Evolutionary conservation across 768 basidiomycete species (phyloP), one percentile per base, ranked within the genome.

Genomic region (Podaxis sp.): DNA sequence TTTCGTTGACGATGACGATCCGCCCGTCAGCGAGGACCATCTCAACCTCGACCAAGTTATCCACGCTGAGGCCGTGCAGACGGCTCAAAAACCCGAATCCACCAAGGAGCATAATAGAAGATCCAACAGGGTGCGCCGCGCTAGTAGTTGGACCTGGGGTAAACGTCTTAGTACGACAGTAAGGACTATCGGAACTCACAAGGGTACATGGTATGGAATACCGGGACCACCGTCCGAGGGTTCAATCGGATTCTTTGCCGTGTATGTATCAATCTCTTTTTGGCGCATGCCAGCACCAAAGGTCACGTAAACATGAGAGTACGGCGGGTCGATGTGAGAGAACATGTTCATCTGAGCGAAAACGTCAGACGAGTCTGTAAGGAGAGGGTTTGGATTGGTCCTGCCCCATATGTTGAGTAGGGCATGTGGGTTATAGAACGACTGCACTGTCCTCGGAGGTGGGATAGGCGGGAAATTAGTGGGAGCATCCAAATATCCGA

Each of bases 31-130:
- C 90, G 16, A 95, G 79, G 1, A 97, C 95, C 74, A 95, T 87
- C 73, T 98, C 95, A 0, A 90, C 89, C 68, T 97, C 94, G 4
- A 95, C 89, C 25, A 96, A 75, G 69, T 90, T 92, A 71, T 98
- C 95, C 69, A 94, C 83, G 61, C 91, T 94, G 57, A 97, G 77
- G 5, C 95, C 95, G 63, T 88, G 83, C 65, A 93, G 73, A 55
- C 95, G 82, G 55, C 91, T 87, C 47, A 95, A 77, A 75, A 96
- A 85, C 1, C 95, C 95, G 67, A 96, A 96, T 1, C 95, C 95
- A 16, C 91, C 93, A 2, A 91, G 80, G 61, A 92, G 74, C 89
- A 92, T 89, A 61, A 89, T 83, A 9, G 87, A 86, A 56, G 89
- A 89, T 14, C 91, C 89, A 2, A 83, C 86, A 2, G 91, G 90